These are phyloP conservation scores for Seiridium unicorne DNA, from an alignment of 2,329 filamentous ascomycete genomes.

Conservation along the genomic window DNA sequence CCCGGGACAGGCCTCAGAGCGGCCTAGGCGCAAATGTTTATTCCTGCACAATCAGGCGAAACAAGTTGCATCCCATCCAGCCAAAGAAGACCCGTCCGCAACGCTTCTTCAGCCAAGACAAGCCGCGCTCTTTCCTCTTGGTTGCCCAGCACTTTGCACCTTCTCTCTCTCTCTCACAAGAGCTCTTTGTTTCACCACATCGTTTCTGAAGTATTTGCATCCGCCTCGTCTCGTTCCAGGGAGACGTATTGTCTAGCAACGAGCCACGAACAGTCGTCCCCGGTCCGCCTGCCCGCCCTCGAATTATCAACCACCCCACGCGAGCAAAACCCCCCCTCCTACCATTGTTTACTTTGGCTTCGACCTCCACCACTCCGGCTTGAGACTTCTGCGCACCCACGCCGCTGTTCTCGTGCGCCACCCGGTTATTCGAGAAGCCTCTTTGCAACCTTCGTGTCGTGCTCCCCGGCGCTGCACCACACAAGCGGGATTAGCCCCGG, in stretches of 20 bases:
- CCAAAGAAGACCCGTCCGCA: not conserved
- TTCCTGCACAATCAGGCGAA: conserved; percentile 4
- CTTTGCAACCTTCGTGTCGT: not conserved
- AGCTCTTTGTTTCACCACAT: not conserved
- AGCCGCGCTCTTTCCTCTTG: not conserved
- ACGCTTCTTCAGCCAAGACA: not conserved
- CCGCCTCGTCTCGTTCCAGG: not conserved
- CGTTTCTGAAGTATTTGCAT: not conserved
- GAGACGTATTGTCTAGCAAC: not conserved
- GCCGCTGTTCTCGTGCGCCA: not conserved
- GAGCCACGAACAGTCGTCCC: not conserved
- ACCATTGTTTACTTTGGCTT: not conserved
- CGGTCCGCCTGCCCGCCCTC: not conserved
- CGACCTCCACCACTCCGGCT: not conserved
- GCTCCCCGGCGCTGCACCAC: no score
- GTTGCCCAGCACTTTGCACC: not conserved
- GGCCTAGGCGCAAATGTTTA: not conserved
- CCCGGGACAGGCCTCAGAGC: not conserved
- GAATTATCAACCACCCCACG: conserved; percentile 1
- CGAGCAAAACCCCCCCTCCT: conserved; percentile 4
- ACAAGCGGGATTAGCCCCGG: not conserved
- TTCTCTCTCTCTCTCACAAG: not conserved
- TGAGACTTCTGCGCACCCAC: not conserved
- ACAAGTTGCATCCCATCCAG: not conserved
- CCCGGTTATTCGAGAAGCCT: not conserved